Evolutionary conservation across 768 basidiomycete genomes (phyloP).

Genomic region (Kockovaella imperatae): DNA sequence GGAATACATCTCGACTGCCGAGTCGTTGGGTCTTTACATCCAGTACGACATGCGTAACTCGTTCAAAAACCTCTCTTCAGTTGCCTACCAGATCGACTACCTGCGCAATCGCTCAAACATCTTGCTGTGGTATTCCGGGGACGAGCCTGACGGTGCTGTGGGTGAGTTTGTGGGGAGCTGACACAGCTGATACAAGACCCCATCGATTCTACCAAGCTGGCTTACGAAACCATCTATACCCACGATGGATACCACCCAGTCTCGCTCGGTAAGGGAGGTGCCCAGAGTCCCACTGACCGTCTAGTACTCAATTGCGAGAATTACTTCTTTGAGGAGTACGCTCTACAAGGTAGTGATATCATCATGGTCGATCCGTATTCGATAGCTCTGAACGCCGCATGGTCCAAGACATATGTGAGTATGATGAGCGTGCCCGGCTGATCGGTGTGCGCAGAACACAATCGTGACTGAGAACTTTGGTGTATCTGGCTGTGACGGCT

Average conservation of each 20-base stretch:
- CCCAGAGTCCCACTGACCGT: too few species aligned
- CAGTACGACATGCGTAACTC: slow-evolving; percentile 78
- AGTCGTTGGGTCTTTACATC: slow-evolving; percentile 60
- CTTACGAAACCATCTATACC: slow-evolving; percentile 51
- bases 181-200: too few species aligned
- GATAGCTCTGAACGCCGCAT: slow-evolving; percentile 29
- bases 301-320: slow-evolving; percentile 60
- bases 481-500: slow-evolving; percentile 67
- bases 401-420: slow-evolving; percentile 27
- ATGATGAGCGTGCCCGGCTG: too few species aligned
- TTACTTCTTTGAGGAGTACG: slow-evolving; percentile 57
- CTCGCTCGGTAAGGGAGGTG: too few species aligned
- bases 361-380: slow-evolving; percentile 26
- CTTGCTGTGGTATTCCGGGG: slow-evolving; percentile 58
- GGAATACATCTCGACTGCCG: slow-evolving; percentile 53
- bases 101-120: slow-evolving; percentile 64
- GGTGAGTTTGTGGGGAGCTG: too few species aligned
- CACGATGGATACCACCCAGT: slow-evolving; percentile 56
- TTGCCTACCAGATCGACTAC: slow-evolving; percentile 60
- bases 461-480: slow-evolving; percentile 51
- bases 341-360: slow-evolving; percentile 58
- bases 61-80: slow-evolving; percentile 59
- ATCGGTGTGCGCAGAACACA: too few species aligned
- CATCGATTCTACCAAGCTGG: slow-evolving; percentile 52
- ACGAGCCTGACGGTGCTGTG: slow-evolving; percentile 52